phyloP scores from a whole-genome alignment of 2,329 filamentous ascomycete species.

The Xylariaceae sp. region DNA sequence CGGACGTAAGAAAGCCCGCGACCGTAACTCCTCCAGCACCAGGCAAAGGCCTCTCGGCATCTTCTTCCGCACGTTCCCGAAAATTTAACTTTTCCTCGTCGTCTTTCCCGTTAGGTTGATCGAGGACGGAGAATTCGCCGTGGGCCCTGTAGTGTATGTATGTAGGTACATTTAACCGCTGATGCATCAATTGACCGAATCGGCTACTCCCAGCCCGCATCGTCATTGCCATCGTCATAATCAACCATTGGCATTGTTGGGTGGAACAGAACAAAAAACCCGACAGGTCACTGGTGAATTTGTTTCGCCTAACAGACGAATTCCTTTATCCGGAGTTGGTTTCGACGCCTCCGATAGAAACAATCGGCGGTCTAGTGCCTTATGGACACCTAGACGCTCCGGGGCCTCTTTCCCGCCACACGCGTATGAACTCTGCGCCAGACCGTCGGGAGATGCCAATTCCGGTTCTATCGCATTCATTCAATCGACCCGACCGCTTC shows the following conservation, averaged over 20 bases:
- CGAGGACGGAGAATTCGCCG: neutral
- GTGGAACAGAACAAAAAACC: too few relatives aligned
- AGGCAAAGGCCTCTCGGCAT: conserved; percentile 10
- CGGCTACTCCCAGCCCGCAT: too few relatives aligned
- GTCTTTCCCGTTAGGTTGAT: conserved; percentile 1
- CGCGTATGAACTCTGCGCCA: neutral
- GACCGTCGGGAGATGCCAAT: neutral
- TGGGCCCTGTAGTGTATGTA: neutral
- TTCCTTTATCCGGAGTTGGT: neutral
- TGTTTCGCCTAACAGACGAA: neutral
- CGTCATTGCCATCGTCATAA: too few relatives aligned
- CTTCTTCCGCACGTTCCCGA: conserved; percentile 18
- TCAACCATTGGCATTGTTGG: too few relatives aligned
- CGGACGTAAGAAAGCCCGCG: conserved; percentile 7
- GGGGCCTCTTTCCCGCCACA: neutral
- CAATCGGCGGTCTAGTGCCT: neutral
- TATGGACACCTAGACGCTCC: neutral
- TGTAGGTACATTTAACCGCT: too few relatives aligned
- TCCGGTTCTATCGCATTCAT: neutral
- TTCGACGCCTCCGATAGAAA: neutral
- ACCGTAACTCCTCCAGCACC: conserved; percentile 6
- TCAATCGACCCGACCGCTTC: neutral
- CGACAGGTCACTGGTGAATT: neutral
- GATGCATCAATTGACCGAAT: neutral
- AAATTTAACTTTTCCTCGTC: neutral